Percentiles rank a stretch among this genome's conserved stretches.
These are phyloP conservation scores for Chrysopogon serrulatus DNA, from an alignment of 176 grass and related monocot genomes.

Conservation along the genomic window DNA sequence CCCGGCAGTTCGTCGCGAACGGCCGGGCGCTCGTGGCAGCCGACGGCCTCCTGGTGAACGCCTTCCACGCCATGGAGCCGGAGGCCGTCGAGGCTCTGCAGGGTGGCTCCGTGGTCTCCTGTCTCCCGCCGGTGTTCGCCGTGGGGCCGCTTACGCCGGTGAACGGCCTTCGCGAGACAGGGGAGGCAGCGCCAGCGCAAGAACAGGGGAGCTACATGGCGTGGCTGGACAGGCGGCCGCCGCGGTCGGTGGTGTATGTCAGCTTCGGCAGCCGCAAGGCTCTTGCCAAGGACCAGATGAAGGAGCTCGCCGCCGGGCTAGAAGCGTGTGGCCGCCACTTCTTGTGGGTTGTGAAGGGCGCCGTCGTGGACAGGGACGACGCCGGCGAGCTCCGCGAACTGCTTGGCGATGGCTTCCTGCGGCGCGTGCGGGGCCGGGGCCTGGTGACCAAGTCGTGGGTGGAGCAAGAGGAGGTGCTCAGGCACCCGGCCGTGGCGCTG, in stretches of 20 bases:
- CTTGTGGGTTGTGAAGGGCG: slow-evolving; percentile 76
- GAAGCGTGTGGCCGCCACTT: slow-evolving; percentile 53
- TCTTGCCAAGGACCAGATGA: slow-evolving; percentile 35
- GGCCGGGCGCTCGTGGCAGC: neutral
- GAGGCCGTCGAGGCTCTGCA: slow-evolving; percentile 30
- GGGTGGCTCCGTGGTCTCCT: neutral
- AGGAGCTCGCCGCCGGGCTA: slow-evolving; percentile 49
- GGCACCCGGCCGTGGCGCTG: slow-evolving; percentile 40
- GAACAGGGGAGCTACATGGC: neutral
- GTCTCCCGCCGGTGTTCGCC: slow-evolving; percentile 45
- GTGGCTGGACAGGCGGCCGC: slow-evolving; percentile 56
- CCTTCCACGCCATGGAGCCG: slow-evolving; percentile 38
- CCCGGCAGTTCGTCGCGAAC: slow-evolving; percentile 24
- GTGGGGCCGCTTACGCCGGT: slow-evolving; percentile 39
- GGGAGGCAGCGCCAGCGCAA: neutral
- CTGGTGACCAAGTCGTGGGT: slow-evolving; percentile 72
- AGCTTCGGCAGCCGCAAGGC: slow-evolving; percentile 70
- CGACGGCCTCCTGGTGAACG: slow-evolving; percentile 44
- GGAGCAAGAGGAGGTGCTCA: slow-evolving; percentile 57
- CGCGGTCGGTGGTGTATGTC: slow-evolving; percentile 65
- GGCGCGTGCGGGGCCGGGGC: slow-evolving; percentile 35
- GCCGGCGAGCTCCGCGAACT: slow-evolving; percentile 16
- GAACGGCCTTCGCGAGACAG: neutral
- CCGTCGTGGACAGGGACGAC: slow-evolving; percentile 49
- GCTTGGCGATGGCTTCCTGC: slow-evolving; percentile 41